Conservation (phyloP, 257 asterid genomes). For the Solanum microdontum region DNA sequence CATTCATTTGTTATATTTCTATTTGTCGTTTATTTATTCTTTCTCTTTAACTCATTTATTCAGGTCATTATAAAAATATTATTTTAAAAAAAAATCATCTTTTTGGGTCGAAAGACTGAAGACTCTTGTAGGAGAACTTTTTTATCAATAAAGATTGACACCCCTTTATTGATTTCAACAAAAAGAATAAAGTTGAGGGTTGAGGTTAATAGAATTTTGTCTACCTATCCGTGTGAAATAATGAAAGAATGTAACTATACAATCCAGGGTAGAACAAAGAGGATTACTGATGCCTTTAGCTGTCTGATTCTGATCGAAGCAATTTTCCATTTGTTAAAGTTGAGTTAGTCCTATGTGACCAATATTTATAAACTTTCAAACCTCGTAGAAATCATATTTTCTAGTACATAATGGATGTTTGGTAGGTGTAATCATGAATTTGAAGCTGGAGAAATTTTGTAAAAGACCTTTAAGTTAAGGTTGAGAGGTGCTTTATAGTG, state of each 20-base stretch:
- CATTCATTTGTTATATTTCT: neutral
- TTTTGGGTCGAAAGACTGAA: neutral
- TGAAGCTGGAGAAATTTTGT: neutral
- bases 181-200: neutral
- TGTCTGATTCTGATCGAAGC: neutral
- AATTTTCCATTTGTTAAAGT: neutral
- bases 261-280: no score
- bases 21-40: neutral
- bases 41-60: neutral
- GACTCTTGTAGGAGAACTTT: neutral
- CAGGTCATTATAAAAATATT: no score
- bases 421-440: neutral
- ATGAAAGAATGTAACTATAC: neutral
- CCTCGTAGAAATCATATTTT: neutral
- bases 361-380: no score
- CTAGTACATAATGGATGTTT: neutral
- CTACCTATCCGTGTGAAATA: neutral
- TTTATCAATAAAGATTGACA: no score
- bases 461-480: neutral
- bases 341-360: neutral
- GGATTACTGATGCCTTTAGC: neutral
- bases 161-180: neutral
- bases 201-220: no score
- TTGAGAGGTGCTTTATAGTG: neutral
- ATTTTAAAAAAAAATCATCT: neutral